phyloP scores from a whole-genome alignment of 148 eudicot genomes.

The Fagopyrum homotropicum region DNA sequence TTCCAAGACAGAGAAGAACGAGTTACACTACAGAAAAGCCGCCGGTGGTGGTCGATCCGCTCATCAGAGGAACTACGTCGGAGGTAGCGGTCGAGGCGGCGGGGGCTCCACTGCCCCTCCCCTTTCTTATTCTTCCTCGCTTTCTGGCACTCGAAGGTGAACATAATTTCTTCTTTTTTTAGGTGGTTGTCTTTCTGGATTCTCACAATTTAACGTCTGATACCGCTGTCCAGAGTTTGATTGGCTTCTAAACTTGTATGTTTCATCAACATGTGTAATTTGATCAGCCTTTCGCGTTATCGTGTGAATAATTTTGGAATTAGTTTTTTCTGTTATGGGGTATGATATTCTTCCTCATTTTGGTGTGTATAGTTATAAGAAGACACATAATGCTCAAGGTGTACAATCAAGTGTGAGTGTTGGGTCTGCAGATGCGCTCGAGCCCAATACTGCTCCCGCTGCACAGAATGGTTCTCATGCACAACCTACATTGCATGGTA shows the following conservation, averaged over 20 bases:
- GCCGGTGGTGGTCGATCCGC: conserved; percentile 40
- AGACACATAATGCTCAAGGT: conserved; percentile 65
- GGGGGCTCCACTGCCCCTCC: conserved; percentile 45
- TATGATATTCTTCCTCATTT: neutral
- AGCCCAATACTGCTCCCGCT: conserved; percentile 29
- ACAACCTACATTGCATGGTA: conserved; percentile 56
- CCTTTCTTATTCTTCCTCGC: conserved; percentile 19
- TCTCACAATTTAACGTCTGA: neutral
- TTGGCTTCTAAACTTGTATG: neutral
- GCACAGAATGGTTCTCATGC: conserved; percentile 58
- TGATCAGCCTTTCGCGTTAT: neutral
- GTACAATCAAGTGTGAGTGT: conserved; percentile 44
- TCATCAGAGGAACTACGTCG: conserved; percentile 40
- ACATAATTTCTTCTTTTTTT: neutral
- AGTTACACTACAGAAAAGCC: conserved; percentile 46
- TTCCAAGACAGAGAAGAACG: conserved; percentile 64
- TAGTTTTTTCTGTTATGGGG: neutral
- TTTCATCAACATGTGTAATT: neutral
- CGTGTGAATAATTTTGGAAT: neutral
- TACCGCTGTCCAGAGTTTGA: neutral
- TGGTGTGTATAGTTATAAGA: conserved; percentile 44
- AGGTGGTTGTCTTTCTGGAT: neutral
- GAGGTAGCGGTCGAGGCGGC: conserved; percentile 32
- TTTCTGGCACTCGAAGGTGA: conserved; percentile 43
- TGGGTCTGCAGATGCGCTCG: conserved; percentile 19